These are phyloP conservation scores for Phragmites australis DNA, from an alignment of 176 grass and related monocot genomes.

Conservation along the genomic window DNA sequence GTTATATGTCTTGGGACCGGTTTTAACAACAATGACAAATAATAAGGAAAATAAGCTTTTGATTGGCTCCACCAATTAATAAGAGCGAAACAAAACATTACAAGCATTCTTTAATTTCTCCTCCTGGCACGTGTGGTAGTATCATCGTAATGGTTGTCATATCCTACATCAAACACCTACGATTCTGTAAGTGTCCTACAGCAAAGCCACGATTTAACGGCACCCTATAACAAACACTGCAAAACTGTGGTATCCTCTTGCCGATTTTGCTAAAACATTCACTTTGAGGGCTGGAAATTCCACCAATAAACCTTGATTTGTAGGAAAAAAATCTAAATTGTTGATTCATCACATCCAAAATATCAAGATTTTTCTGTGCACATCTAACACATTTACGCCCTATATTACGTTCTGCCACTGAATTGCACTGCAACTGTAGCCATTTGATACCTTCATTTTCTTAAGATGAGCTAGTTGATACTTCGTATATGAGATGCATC, in stretches of 20 bases:
- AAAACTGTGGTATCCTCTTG: not conserved
- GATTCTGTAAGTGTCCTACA: not conserved
- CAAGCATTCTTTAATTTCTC: not conserved
- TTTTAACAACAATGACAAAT: not conserved
- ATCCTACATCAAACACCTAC: constrained; percentile 10
- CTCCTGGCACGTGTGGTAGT: not conserved
- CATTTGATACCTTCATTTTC: too few species aligned
- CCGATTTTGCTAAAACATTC: not conserved
- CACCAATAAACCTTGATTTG: not conserved
- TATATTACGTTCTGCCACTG: too few species aligned
- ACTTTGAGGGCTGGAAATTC: too few species aligned
- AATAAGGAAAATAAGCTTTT: not conserved
- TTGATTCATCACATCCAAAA: too few species aligned
- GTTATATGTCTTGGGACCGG: not conserved
- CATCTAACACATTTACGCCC: too few species aligned
- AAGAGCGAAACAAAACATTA: not conserved
- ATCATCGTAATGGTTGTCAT: not conserved
- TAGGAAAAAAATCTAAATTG: too few species aligned
- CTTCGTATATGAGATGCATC: not conserved
- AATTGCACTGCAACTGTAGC: not conserved
- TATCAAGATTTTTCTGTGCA: too few species aligned
- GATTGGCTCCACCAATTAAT: not conserved
- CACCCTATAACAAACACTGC: not conserved
- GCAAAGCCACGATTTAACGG: not conserved
- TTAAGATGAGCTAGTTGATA: not conserved